Evolutionary conservation across 306 rosid species (phyloP).

Genomic region (Ochetophila trinervis): DNA sequence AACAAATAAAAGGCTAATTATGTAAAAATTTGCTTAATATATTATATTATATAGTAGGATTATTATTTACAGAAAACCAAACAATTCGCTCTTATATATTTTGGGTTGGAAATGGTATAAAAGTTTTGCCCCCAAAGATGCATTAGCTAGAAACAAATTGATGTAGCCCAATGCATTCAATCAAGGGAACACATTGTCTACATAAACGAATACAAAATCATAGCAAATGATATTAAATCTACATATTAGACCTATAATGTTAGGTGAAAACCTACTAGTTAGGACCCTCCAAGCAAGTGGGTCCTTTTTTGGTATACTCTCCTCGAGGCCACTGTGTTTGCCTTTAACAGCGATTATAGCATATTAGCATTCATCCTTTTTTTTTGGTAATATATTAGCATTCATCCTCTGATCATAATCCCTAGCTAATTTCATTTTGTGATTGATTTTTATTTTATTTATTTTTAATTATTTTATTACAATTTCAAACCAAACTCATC

Average conservation of each 20-base stretch:
- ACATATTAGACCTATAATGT: conserved; percentile 32
- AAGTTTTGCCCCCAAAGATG: neutral
- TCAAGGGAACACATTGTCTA: conserved; percentile 71
- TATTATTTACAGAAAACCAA: neutral
- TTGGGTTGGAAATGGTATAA: neutral
- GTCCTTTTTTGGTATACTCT: conserved; percentile 31
- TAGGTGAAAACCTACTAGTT: conserved; percentile 63
- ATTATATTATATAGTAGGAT: no score
- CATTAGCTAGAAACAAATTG: neutral
- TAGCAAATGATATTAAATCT: conserved; percentile 28
- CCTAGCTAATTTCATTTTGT: neutral
- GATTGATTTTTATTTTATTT: conserved; percentile 8
- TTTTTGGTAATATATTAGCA: no score
- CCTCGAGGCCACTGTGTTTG: conserved; percentile 27
- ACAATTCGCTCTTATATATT: conserved; percentile 1
- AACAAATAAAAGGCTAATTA: no score
- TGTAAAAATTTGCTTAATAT: no score
- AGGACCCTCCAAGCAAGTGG: conserved; percentile 40
- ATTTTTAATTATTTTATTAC: no score
- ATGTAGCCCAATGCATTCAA: conserved; percentile 47
- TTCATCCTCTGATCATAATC: conserved; percentile 17
- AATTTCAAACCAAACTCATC: conserved; percentile 39
- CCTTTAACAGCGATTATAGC: conserved; percentile 36
- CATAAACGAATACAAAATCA: conserved; percentile 56
- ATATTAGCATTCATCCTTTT: conserved; percentile 24